These are phyloP conservation scores for Penicillium occitanis DNA, from an alignment of 2,329 filamentous ascomycete genomes.

Conservation along the genomic window DNA sequence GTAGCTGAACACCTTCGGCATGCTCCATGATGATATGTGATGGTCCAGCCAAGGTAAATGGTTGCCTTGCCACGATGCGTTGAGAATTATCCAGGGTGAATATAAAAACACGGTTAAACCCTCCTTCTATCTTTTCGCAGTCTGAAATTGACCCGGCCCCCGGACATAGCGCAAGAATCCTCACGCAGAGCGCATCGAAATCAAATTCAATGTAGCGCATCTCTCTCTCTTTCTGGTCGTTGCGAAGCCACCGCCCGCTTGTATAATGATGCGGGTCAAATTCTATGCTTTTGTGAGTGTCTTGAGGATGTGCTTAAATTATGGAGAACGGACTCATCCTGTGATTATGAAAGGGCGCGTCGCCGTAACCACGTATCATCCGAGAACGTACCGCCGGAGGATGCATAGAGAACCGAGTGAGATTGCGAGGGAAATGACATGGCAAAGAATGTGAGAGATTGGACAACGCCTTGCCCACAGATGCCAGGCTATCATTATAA, in stretches of 20 bases:
- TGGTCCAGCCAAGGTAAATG: conserved; percentile 42
- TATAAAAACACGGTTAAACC: conserved; percentile 48
- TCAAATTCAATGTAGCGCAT: conserved; percentile 43
- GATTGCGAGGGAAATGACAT: not conserved
- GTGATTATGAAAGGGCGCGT: not conserved
- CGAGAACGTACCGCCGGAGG: not conserved
- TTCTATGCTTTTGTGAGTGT: conserved; percentile 5
- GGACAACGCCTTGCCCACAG: not conserved
- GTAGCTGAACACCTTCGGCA: conserved; percentile 34
- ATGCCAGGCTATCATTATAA: conserved; percentile 6
- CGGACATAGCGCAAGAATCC: conserved; percentile 38
- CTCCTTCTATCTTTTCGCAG: conserved; percentile 47
- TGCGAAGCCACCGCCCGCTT: conserved; percentile 40
- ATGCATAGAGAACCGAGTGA: conserved; percentile 2
- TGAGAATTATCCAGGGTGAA: conserved; percentile 42
- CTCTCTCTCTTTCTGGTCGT: conserved; percentile 37
- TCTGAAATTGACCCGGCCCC: conserved; percentile 34
- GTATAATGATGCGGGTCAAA: conserved; percentile 36
- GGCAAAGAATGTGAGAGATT: not conserved
- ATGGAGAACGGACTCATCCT: not conserved
- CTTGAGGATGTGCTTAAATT: not conserved
- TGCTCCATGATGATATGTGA: conserved; percentile 44
- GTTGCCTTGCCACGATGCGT: conserved; percentile 44
- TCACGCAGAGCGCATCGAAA: conserved; percentile 41
- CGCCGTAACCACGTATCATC: not conserved